A percentile compares a stretch with the other conserved stretches of the same genome.
Conservation (phyloP, 345 rosid species). For the Populus nigra region DNA sequence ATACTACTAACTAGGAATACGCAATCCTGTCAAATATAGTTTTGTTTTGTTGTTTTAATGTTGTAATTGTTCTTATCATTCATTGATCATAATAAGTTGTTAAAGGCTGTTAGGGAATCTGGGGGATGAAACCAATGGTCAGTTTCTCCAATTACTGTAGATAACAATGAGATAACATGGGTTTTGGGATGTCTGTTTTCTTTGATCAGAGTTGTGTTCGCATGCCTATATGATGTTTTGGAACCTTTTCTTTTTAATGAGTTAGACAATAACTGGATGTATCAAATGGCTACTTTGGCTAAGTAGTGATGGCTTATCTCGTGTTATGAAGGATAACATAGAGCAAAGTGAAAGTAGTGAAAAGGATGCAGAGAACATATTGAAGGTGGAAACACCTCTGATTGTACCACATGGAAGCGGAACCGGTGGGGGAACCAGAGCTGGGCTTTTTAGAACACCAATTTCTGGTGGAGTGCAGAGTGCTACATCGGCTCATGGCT, state of each 20-base stretch:
- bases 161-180: background rate
- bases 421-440: slow-evolving; percentile 69
- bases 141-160: background rate
- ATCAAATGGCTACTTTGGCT: slow-evolving; percentile 31
- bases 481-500: slow-evolving; percentile 94
- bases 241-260: slow-evolving; percentile 13
- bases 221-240: slow-evolving; percentile 14
- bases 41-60: background rate
- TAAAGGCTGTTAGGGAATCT: background rate
- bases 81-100: background rate
- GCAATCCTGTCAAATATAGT: background rate
- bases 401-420: slow-evolving; percentile 45
- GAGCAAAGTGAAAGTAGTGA: slow-evolving; percentile 27
- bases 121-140: background rate
- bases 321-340: slow-evolving; percentile 54
- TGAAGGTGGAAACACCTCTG: slow-evolving; percentile 49
- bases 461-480: slow-evolving; percentile 99
- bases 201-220: background rate
- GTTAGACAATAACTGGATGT: slow-evolving; percentile 26
- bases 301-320: slow-evolving; percentile 39
- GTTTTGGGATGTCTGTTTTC: background rate
- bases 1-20: background rate
- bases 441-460: slow-evolving; percentile 95
- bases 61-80: background rate
- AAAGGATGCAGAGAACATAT: slow-evolving; percentile 37